Conservation (phyloP, 331 rosid species). For the Saraca asoca region DNA sequence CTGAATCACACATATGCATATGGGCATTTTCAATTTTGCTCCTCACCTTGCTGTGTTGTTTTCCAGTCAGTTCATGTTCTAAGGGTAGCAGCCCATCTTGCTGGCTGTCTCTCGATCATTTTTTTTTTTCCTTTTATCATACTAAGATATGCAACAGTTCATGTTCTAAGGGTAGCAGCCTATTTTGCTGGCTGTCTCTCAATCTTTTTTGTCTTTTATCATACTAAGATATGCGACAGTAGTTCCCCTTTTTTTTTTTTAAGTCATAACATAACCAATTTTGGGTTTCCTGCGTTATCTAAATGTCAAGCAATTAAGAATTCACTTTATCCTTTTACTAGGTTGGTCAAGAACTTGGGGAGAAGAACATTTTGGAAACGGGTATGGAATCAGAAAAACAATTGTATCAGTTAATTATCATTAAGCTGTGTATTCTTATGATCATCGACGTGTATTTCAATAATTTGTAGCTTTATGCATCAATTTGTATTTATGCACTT, state of each 20-base stretch:
- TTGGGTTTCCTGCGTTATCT: conserved; percentile 16
- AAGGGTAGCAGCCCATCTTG: conserved; percentile 18
- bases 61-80: conserved; percentile 9
- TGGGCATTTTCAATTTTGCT: conserved; percentile 8
- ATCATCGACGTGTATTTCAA: conserved; percentile 17
- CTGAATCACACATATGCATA: neutral
- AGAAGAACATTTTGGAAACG: conserved; percentile 98
- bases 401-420: conserved; percentile 1
- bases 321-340: conserved; percentile 33
- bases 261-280: neutral
- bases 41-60: neutral
- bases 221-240: neutral
- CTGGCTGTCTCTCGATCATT: neutral
- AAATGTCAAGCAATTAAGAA: conserved; percentile 7
- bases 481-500: conserved; percentile 15
- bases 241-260: neutral
- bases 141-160: neutral
- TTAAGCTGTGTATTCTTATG: conserved; percentile 22
- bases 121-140: no score
- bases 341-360: conserved; percentile 99
- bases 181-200: neutral
- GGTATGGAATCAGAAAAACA: conserved; percentile 49
- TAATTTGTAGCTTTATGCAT: conserved; percentile 1
- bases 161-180: conserved; percentile 23
- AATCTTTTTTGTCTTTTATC: no score